phyloP scores from a whole-genome alignment of 352 stramenopile species.

The Phytopythium sindhum region DNA sequence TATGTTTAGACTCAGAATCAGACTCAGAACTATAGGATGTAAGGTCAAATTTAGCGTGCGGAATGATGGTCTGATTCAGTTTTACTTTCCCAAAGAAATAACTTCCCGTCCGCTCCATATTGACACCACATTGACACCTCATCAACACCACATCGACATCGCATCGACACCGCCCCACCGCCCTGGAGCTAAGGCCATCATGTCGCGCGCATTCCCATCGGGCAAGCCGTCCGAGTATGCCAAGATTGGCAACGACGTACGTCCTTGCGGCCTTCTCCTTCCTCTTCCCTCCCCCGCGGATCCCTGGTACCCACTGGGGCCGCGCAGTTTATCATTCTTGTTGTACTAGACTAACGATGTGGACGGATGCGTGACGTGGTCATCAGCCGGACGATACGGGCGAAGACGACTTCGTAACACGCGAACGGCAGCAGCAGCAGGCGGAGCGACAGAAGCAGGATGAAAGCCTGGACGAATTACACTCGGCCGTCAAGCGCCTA shows the following conservation, averaged over 20 bases:
- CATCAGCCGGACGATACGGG: slow-evolving; percentile 44
- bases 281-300: too few species aligned
- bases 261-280: too few species aligned
- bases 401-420: slow-evolving; percentile 55
- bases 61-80: background rate
- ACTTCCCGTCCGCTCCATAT: too few species aligned
- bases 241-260: slow-evolving; percentile 71
- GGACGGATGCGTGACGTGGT: slow-evolving; percentile 5
- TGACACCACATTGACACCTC: too few species aligned
- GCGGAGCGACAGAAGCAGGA: slow-evolving; percentile 81
- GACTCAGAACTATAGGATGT: background rate
- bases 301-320: background rate
- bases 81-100: too few species aligned
- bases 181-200: too few species aligned
- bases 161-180: too few species aligned
- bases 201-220: slow-evolving; percentile 57
- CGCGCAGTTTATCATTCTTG: too few species aligned
- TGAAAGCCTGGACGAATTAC: slow-evolving; percentile 75
- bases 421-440: slow-evolving; percentile 57
- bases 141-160: too few species aligned
- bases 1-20: background rate
- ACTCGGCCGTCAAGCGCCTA: slow-evolving; percentile 74
- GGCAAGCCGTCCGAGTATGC: slow-evolving; percentile 63
- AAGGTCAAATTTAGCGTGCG: background rate
- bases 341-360: too few species aligned